These are phyloP conservation scores for Vitis rotundifolia DNA, from an alignment of 164 flowering plant genomes.

Conservation along the genomic window DNA sequence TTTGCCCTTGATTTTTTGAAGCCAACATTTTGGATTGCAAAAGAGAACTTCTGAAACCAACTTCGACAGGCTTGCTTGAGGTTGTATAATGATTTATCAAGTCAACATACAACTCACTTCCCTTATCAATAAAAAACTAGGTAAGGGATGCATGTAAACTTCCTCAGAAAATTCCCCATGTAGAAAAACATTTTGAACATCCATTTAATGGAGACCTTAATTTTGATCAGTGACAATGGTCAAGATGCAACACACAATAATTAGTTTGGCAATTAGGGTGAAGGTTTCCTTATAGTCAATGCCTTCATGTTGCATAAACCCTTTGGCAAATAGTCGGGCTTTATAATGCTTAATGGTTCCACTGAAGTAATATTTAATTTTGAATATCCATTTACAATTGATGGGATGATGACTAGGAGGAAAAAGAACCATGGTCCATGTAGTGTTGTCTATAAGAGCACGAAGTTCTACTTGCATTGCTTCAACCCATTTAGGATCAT, in stretches of 20 bases:
- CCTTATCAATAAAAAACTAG: background rate
- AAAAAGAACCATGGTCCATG: too few relatives aligned
- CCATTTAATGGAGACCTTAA: constrained; percentile 13
- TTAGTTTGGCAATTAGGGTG: background rate
- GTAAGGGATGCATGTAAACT: constrained; percentile 2
- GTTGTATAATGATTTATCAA: too few relatives aligned
- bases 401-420: too few relatives aligned
- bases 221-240: background rate
- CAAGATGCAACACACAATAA: background rate
- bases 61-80: too few relatives aligned
- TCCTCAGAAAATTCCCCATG: constrained; percentile 7
- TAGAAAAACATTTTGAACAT: constrained; percentile 7
- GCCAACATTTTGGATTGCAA: background rate
- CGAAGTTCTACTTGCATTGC: too few relatives aligned
- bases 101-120: too few relatives aligned
- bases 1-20: background rate
- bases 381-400: background rate
- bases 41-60: constrained; percentile 2
- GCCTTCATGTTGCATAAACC: background rate
- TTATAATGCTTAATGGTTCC: background rate
- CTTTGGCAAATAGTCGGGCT: background rate
- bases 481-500: too few relatives aligned
- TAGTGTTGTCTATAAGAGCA: too few relatives aligned
- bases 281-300: background rate
- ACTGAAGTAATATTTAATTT: background rate